phyloP scores from a whole-genome alignment of 1,284 basidiomycete genomes.

The Inonotus hispidus region DNA sequence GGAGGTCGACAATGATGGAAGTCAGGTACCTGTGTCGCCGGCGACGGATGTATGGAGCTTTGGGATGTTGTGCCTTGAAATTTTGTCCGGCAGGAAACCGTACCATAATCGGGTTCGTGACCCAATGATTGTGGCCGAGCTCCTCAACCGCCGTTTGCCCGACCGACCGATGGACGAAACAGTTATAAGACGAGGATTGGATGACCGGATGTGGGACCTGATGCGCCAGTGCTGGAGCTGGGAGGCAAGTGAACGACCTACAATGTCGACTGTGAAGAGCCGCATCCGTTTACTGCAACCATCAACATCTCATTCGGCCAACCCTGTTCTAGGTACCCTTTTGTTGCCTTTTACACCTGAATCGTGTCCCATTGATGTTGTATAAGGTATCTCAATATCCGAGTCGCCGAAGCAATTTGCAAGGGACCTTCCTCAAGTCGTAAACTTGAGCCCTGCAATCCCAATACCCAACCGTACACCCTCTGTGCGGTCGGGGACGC shows the following conservation, averaged over 20 bases:
- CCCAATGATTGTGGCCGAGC: conserved; percentile 28
- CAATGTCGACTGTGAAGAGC: conserved; percentile 26
- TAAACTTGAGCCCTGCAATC: neutral
- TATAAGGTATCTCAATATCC: neutral
- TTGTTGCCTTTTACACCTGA: neutral
- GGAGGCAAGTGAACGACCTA: conserved; percentile 33
- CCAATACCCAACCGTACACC: neutral
- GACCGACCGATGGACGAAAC: conserved; percentile 26
- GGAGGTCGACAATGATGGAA: conserved; percentile 13
- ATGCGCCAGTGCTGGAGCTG: conserved; percentile 36
- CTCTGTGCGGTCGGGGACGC: neutral
- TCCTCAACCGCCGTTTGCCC: conserved; percentile 30
- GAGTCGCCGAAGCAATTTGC: conserved; percentile 4
- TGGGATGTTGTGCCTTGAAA: conserved; percentile 39
- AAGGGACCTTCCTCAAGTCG: conserved; percentile 2
- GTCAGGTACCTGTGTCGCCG: conserved; percentile 29
- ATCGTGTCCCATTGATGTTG: neutral
- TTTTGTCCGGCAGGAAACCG: conserved; percentile 36
- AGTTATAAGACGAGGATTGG: conserved; percentile 27
- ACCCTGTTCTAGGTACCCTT: neutral
- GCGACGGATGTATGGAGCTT: conserved; percentile 42
- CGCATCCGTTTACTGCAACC: neutral
- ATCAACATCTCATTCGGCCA: neutral
- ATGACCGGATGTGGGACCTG: conserved; percentile 35
- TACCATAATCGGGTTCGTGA: conserved; percentile 29